Evolutionary conservation across 2,329 filamentous ascomycete species (phyloP).

Genomic region (Sporothrix brasiliensis): DNA sequence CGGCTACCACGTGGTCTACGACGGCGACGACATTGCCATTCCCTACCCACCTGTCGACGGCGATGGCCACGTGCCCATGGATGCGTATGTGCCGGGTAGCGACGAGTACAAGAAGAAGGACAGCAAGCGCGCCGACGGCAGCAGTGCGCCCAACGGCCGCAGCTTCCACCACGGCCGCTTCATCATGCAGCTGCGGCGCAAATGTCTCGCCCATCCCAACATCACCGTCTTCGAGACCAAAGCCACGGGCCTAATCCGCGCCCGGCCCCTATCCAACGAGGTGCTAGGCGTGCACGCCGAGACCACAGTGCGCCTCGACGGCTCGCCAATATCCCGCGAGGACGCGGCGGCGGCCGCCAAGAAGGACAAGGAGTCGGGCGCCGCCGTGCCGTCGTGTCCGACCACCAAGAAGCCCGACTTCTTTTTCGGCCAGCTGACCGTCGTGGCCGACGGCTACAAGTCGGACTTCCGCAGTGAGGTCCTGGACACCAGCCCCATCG

Average conservation of each 20-base stretch:
- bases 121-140: slow-evolving; percentile 29
- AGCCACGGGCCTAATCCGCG: slow-evolving; percentile 73
- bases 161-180: slow-evolving; percentile 95
- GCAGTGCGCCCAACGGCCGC: slow-evolving; percentile 65
- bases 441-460: slow-evolving; percentile 89
- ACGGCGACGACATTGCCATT: slow-evolving; percentile 72
- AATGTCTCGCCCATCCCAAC: slow-evolving; percentile 74
- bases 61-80: slow-evolving; percentile 46
- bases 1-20: slow-evolving; percentile 87
- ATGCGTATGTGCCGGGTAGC: slow-evolving; percentile 20
- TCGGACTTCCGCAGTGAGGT: slow-evolving; percentile 88
- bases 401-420: slow-evolving; percentile 62
- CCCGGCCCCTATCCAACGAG: slow-evolving; percentile 64
- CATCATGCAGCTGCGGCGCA: slow-evolving; percentile 76
- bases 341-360: not conserved
- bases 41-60: slow-evolving; percentile 72
- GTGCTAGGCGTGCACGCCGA: slow-evolving; percentile 80
- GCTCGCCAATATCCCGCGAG: slow-evolving; percentile 48
- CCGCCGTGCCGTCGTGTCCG: not conserved
- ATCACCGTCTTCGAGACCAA: slow-evolving; percentile 92
- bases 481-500: slow-evolving; percentile 66
- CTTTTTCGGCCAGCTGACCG: slow-evolving; percentile 87
- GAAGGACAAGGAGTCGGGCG: not conserved
- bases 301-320: slow-evolving; percentile 55
- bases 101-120: slow-evolving; percentile 21